A percentile compares a stretch with the other conserved stretches of the same genome.
phyloP scores from a whole-genome alignment of 306 rosid genomes.

The Cajanus cajan region DNA sequence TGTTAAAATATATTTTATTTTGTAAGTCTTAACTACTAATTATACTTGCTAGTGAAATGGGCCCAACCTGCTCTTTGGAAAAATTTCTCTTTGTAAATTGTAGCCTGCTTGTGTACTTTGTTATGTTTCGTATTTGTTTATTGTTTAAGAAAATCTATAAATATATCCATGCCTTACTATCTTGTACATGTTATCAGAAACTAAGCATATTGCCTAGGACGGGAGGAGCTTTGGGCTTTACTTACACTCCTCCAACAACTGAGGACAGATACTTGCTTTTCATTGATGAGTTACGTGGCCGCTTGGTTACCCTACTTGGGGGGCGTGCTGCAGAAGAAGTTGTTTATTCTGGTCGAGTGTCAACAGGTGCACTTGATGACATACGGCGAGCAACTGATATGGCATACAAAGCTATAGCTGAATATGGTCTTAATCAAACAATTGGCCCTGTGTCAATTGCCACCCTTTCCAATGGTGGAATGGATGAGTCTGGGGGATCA shows the following conservation, averaged over 20 bases:
- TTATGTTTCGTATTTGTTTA: not conserved
- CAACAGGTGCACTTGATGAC: constrained; percentile 98
- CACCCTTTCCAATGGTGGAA: constrained; percentile 83
- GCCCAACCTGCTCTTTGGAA: not conserved
- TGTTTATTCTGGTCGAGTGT: constrained; percentile 89
- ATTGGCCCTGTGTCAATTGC: constrained; percentile 92
- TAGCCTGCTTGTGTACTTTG: not conserved
- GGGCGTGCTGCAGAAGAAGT: constrained; percentile 99
- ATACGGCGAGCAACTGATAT: constrained; percentile 94
- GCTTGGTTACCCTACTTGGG: constrained; percentile 92
- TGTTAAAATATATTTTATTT: not conserved
- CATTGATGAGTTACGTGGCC: constrained; percentile 95
- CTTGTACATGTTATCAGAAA: constrained; percentile 59
- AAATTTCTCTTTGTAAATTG: not conserved
- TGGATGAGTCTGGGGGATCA: constrained; percentile 83
- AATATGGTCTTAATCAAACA: constrained; percentile 87
- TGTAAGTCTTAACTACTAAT: not conserved
- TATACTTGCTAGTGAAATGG: not conserved
- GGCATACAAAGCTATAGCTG: constrained; percentile 99
- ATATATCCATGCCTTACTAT: constrained; percentile 6
- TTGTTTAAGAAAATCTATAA: not conserved
- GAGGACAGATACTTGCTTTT: constrained; percentile 98
- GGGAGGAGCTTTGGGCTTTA: constrained; percentile 96
- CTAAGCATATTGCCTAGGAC: constrained; percentile 96
- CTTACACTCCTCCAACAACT: constrained; percentile 84